Conservation (phyloP, 2,329 filamentous ascomycete genomes). For the Triangularia setosa region DNA sequence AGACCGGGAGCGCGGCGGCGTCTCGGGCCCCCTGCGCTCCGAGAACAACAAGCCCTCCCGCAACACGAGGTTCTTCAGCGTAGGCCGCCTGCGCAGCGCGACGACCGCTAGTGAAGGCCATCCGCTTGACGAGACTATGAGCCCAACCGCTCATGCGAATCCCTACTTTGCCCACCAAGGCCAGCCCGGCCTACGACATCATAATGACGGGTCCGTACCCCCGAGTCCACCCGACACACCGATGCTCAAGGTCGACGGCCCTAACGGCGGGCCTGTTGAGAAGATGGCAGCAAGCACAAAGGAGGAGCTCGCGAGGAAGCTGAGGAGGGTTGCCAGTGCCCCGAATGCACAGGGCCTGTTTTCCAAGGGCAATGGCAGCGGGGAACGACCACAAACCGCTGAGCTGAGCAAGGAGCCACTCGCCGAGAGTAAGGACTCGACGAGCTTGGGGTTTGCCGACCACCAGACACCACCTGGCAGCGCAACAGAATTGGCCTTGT, state of each 20-base stretch:
- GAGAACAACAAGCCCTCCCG: slow-evolving; percentile 68
- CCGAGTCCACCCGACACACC: slow-evolving; percentile 91
- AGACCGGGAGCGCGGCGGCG: background rate
- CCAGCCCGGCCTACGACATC: slow-evolving; percentile 85
- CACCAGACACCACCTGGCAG: slow-evolving; percentile 39
- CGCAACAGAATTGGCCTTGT: slow-evolving; percentile 29
- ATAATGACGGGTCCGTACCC: slow-evolving; percentile 89
- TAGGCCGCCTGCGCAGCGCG: slow-evolving; percentile 81
- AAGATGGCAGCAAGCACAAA: slow-evolving; percentile 76
- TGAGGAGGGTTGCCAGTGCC: slow-evolving; percentile 90
- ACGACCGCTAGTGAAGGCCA: slow-evolving; percentile 94
- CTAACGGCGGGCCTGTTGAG: slow-evolving; percentile 55
- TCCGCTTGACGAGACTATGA: slow-evolving; percentile 79
- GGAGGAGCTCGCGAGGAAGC: slow-evolving; percentile 87
- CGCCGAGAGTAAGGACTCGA: slow-evolving; percentile 51
- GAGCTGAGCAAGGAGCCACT: slow-evolving; percentile 82
- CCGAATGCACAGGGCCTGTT: slow-evolving; percentile 96
- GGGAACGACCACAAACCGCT: slow-evolving; percentile 73
- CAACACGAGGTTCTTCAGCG: slow-evolving; percentile 85
- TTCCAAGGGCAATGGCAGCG: slow-evolving; percentile 39
- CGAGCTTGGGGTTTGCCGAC: slow-evolving; percentile 45
- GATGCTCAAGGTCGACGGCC: slow-evolving; percentile 67
- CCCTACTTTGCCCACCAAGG: slow-evolving; percentile 98
- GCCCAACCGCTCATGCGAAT: slow-evolving; percentile 90
- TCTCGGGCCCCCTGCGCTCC: slow-evolving; percentile 39